phyloP scores from a whole-genome alignment of 2,329 filamentous ascomycete genomes.

The Exophiala bonariae region DNA sequence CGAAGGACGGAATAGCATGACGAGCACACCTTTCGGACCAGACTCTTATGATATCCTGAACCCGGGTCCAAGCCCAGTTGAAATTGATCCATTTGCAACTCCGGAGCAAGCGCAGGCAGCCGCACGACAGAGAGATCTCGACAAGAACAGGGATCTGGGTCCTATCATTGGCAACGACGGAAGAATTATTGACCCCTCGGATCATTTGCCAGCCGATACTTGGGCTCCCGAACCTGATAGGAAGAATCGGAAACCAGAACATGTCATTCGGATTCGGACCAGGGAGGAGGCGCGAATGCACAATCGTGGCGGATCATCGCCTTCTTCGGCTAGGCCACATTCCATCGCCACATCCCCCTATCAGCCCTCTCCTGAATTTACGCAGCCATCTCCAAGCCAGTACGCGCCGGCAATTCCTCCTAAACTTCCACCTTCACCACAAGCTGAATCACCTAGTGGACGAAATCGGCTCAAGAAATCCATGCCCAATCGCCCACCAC shows the following conservation, averaged over 20 bases:
- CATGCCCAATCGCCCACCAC: slow-evolving; percentile 23
- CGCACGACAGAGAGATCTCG: slow-evolving; percentile 38
- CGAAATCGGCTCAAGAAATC: slow-evolving; percentile 30
- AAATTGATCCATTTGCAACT: slow-evolving; percentile 39
- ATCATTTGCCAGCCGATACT: slow-evolving; percentile 63
- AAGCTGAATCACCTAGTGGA: slow-evolving; percentile 25
- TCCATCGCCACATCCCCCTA: slow-evolving; percentile 32
- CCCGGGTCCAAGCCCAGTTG: slow-evolving; percentile 41
- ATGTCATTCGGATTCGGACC: slow-evolving; percentile 47
- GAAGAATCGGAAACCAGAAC: slow-evolving; percentile 52
- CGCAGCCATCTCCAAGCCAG: slow-evolving; percentile 26
- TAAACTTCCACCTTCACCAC: slow-evolving; percentile 29
- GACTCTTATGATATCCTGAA: slow-evolving; percentile 63
- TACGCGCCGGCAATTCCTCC: slow-evolving; percentile 17
- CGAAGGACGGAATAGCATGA: slow-evolving; percentile 38
- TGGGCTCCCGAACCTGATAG: slow-evolving; percentile 67
- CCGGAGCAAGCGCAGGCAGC: slow-evolving; percentile 40
- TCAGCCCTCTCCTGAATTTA: slow-evolving; percentile 28
- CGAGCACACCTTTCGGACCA: slow-evolving; percentile 58
- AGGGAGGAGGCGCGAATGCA: slow-evolving; percentile 26
- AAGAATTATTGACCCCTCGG: slow-evolving; percentile 64
- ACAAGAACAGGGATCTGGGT: slow-evolving; percentile 46
- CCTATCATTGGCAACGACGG: slow-evolving; percentile 66
- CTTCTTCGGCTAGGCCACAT: slow-evolving; percentile 26
- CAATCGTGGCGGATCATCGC: slow-evolving; percentile 20